phyloP scores from a whole-genome alignment of 805 yeast genomes.

The Barnettozyma sp. region DNA sequence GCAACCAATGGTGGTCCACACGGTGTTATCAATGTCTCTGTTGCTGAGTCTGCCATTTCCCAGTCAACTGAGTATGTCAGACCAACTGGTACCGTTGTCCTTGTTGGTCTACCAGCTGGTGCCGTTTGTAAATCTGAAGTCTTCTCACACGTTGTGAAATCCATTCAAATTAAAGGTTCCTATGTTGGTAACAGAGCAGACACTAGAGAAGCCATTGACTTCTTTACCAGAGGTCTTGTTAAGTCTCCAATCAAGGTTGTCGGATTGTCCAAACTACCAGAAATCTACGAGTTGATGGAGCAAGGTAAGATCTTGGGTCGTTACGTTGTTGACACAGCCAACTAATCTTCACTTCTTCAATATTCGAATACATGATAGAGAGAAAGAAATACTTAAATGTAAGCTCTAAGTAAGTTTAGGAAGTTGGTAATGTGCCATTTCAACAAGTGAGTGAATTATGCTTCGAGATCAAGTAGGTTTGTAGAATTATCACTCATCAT shows the following conservation, averaged over 20 bases:
- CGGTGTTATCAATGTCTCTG: constrained; percentile 71
- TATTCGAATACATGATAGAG: constrained; percentile 25
- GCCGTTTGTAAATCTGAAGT: constrained; percentile 67
- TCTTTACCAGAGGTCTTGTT: constrained; percentile 66
- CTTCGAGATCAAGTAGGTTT: no score
- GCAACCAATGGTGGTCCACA: constrained; percentile 72
- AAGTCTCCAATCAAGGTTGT: constrained; percentile 69
- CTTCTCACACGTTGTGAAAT: constrained; percentile 66
- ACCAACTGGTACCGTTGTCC: constrained; percentile 62
- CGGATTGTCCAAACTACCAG: constrained; percentile 64
- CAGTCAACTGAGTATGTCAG: constrained; percentile 55
- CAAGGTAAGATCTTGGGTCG: constrained; percentile 83
- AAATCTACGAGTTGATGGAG: constrained; percentile 70
- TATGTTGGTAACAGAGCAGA: constrained; percentile 89
- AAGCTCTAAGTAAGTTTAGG: no score
- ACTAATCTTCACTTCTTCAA: constrained; percentile 27
- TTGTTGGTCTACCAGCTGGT: constrained; percentile 75
- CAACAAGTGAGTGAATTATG: no score
- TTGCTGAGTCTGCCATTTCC: constrained; percentile 58
- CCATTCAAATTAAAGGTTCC: constrained; percentile 69
- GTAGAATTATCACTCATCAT: no score
- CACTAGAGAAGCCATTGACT: constrained; percentile 72
- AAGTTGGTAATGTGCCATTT: no score
- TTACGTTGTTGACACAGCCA: constrained; percentile 74
- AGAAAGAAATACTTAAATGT: constrained; percentile 1